Base-by-base conservation (phyloP, 192 early-diverging fungal genomes). In the Coemansia sp. region DNA sequence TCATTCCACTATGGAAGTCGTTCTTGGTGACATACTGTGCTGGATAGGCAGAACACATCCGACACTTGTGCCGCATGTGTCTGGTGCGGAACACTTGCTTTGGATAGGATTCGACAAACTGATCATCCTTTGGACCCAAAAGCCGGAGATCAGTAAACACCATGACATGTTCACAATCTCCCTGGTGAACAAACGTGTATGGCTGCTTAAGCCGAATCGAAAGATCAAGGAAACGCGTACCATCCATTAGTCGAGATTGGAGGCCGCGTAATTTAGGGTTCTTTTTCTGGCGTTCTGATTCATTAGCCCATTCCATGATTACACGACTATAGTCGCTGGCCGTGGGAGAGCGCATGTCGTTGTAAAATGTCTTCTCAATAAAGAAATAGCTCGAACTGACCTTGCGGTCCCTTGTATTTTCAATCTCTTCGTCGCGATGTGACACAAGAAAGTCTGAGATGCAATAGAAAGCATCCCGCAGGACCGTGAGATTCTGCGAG, bases 101-200 rank as follows among this genome's bases (percentile, higher is more conserved):
- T 19, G 88, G 88, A 56, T 88, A 90, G 31, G 51, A 61, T 51
- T 71, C 71, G 39, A 74, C 74, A 53, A 80, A 68, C 71, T 78
- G 67, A 50, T 86, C 87, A 68, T 90, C 88, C 21, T 79, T 75
- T 32, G 76, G 77, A 1, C 71, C 75, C 32, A 78, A 60, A 10
- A 83, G 61, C 11, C 90, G 83, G 27, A 89, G 39, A 55, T 88
- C 86, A 8, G 81, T 83, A 58, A 94, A 87, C 66, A 88, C 78
- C 32, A 94, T 36, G 24, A 89, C 76, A 58, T 94, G 92, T 67
- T 92, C 86, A 68, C 92, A 94, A 57, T 87, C 80, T 31, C 88
- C 92, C 77, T 92, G 91, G 64, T 94, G 92, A 9, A 88, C 83
- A 57, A 91, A 88, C 25, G 86, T 66, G 71, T 94, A 94, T 4